phyloP scores from a whole-genome alignment of 495 filamentous ascomycete species.

The Tuber microsphaerosporum region DNA sequence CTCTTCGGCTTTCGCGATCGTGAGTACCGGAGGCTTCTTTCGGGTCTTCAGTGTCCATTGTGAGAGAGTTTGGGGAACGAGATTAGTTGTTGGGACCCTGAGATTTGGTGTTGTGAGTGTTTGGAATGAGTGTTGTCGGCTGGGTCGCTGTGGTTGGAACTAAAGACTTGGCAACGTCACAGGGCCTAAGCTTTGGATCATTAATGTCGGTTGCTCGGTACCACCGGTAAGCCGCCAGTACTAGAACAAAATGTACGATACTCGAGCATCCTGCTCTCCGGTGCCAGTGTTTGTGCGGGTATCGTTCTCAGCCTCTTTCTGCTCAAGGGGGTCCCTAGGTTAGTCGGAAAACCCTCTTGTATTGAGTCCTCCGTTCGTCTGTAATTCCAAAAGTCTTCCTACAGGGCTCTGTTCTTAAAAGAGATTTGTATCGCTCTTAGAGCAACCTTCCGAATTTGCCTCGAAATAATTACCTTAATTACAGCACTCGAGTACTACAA shows the following conservation, averaged over 20 bases:
- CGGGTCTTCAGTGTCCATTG: constrained; percentile 11
- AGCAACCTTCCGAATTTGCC: neutral
- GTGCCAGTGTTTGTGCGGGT: neutral
- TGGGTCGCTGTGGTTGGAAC: neutral
- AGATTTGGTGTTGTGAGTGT: constrained; percentile 9
- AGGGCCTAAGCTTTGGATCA: constrained; percentile 4
- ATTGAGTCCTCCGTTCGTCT: neutral
- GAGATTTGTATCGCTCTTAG: neutral
- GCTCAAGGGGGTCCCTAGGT: neutral
- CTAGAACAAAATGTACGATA: no score
- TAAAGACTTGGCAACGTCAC: neutral
- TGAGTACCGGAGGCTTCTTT: neutral
- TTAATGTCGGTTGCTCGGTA: no score
- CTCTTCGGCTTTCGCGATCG: constrained; percentile 16
- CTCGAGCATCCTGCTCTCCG: neutral
- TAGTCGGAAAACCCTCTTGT: neutral
- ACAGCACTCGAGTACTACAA: no score
- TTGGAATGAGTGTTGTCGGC: constrained; percentile 10
- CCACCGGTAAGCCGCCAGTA: no score
- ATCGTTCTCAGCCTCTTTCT: neutral
- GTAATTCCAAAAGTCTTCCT: neutral
- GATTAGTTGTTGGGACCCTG: constrained; percentile 20
- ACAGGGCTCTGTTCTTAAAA: neutral
- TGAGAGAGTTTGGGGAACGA: constrained; percentile 17
- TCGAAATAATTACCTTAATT: neutral